These are phyloP conservation scores for Paratinospora sagittata DNA, from an alignment of 164 flowering plant genomes.

Conservation along the genomic window DNA sequence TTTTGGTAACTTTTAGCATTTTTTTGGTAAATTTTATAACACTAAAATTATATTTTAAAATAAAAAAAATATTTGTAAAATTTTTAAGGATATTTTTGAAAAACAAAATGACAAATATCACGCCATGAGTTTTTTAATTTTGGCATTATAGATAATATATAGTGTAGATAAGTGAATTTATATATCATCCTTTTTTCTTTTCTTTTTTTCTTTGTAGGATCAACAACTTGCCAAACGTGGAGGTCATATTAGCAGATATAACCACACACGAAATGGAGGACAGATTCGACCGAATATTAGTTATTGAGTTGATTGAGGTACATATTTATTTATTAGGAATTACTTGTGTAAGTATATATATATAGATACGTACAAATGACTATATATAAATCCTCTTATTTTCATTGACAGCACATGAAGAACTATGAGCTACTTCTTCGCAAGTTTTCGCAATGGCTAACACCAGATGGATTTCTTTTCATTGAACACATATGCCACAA, in stretches of 20 bases:
- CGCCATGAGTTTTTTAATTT: too few relatives aligned
- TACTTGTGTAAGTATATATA: too few relatives aligned
- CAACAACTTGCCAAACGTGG: conserved; percentile 12
- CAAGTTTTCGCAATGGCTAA: conserved; percentile 19
- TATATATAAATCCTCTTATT: neutral
- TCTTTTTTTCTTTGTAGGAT: neutral
- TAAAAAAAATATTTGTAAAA: too few relatives aligned
- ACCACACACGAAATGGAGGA: conserved; percentile 13
- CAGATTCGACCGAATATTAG: conserved; percentile 15
- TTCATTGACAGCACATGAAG: conserved; percentile 19
- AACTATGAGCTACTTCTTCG: conserved; percentile 18
- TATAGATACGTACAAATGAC: too few relatives aligned
- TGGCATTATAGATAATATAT: too few relatives aligned
- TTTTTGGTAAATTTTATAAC: too few relatives aligned
- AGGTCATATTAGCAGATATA: conserved; percentile 22
- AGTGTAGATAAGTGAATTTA: too few relatives aligned
- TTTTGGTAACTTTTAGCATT: too few relatives aligned
- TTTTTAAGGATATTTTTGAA: too few relatives aligned
- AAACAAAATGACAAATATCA: too few relatives aligned
- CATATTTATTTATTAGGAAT: neutral
- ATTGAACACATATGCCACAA: conserved; percentile 21
- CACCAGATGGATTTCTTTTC: conserved; percentile 23
- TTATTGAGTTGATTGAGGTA: conserved; percentile 21
- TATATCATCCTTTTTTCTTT: too few relatives aligned
- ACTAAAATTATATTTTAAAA: too few relatives aligned